Conservation (phyloP, 2,329 filamentous ascomycete species). For the Trichothecium roseum region DNA sequence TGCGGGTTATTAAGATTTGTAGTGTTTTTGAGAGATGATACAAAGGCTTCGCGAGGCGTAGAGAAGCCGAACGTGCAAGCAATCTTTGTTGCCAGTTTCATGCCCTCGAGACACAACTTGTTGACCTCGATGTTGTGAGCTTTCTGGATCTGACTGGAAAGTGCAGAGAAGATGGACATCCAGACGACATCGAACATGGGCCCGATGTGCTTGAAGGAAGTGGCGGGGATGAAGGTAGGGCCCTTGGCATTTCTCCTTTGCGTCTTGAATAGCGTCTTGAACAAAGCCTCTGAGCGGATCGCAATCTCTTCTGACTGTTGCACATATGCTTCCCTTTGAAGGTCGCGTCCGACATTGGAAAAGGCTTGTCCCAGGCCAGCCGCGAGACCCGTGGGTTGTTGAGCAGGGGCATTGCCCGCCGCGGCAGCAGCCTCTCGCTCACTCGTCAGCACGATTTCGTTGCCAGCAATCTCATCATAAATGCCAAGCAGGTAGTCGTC, state of each 20-base stretch:
- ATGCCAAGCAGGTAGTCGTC: slow-evolving; percentile 84
- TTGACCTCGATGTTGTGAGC: slow-evolving; percentile 88
- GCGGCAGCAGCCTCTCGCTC: slow-evolving; percentile 85
- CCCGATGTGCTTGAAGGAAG: slow-evolving; percentile 87
- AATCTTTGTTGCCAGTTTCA: slow-evolving; percentile 87
- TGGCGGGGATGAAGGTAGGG: slow-evolving; percentile 78
- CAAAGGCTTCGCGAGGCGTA: slow-evolving; percentile 89
- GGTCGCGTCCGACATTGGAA: slow-evolving; percentile 81
- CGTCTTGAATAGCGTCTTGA: slow-evolving; percentile 84
- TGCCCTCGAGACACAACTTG: slow-evolving; percentile 85
- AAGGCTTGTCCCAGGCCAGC: slow-evolving; percentile 81
- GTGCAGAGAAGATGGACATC: slow-evolving; percentile 96
- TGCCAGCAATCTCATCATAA: slow-evolving; percentile 80
- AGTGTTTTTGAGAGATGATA: slow-evolving; percentile 83
- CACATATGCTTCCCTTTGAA: slow-evolving; percentile 85
- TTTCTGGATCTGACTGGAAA: slow-evolving; percentile 89
- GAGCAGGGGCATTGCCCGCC: slow-evolving; percentile 47
- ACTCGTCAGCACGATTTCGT: slow-evolving; percentile 91
- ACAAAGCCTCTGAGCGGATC: slow-evolving; percentile 65
- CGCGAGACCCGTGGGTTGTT: slow-evolving; percentile 58
- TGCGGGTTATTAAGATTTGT: slow-evolving; percentile 93
- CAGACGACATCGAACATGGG: slow-evolving; percentile 98
- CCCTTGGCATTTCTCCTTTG: slow-evolving; percentile 69
- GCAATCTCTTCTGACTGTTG: slow-evolving; percentile 93
- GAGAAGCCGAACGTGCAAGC: slow-evolving; percentile 88